Conservation (phyloP, 208 protist species). For the Porcisia deanei region DNA sequence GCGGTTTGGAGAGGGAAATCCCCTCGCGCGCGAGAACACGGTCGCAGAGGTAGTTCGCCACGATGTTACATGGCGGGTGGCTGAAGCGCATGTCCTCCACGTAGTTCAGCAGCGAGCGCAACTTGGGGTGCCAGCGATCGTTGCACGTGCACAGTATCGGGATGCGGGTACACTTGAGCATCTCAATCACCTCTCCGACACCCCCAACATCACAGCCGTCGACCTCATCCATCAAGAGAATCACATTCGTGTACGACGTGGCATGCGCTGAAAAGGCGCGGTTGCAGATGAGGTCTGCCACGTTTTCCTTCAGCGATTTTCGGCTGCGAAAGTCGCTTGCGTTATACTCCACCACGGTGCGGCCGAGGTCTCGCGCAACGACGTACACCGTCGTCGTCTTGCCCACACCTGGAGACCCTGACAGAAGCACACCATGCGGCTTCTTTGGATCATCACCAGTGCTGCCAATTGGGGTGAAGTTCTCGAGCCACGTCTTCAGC, state of each 20-base stretch:
- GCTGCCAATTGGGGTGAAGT: constrained; percentile 75
- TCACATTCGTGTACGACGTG: constrained; percentile 68
- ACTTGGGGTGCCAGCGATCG: constrained; percentile 94
- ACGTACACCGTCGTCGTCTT: constrained; percentile 98
- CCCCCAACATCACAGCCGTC: constrained; percentile 99
- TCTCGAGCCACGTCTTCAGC: constrained; percentile 91
- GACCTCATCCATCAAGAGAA: constrained; percentile 99
- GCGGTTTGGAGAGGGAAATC: constrained; percentile 76
- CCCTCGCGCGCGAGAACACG: constrained; percentile 91
- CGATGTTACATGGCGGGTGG: constrained; percentile 83
- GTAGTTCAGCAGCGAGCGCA: constrained; percentile 95
- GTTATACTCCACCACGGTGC: constrained; percentile 98
- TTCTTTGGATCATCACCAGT: constrained; percentile 43
- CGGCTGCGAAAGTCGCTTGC: constrained; percentile 98
- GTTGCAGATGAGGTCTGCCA: constrained; percentile 80
- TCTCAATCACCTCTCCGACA: constrained; percentile 94
- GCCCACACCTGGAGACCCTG: constrained; percentile 98
- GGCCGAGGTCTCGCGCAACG: constrained; percentile 87
- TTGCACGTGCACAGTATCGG: constrained; percentile 99
- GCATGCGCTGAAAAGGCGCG: constrained; percentile 61
- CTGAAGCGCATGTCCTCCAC: constrained; percentile 95
- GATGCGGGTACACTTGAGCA: constrained; percentile 94
- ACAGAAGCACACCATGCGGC: constrained; percentile 87
- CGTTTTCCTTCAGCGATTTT: constrained; percentile 84
- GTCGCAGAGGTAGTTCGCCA: constrained; percentile 89